Percentiles rank a stretch among this genome's conserved stretches.
Conservation (phyloP, 176 grass and related monocot species). For the Avena sativa region DNA sequence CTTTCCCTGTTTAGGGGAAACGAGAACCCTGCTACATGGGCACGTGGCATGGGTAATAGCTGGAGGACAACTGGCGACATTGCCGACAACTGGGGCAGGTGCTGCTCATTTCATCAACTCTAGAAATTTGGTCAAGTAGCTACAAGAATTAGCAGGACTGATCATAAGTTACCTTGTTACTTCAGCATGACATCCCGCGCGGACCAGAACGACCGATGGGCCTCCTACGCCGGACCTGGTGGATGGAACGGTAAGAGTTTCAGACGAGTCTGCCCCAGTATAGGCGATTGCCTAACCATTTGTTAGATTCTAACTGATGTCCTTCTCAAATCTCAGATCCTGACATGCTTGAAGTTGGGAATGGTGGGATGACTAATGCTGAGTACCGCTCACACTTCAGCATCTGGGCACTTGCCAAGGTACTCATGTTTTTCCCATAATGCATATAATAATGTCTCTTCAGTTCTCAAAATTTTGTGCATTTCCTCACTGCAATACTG, state of each 20-base stretch:
- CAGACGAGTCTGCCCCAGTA: not conserved
- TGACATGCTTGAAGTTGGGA: conserved; percentile 95
- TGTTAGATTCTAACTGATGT: not conserved
- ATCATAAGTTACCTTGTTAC: conserved; percentile 35
- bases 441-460: not conserved
- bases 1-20: conserved; percentile 58
- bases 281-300: not conserved
- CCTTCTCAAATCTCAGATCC: conserved; percentile 60
- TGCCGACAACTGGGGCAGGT: conserved; percentile 85
- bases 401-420: conserved; percentile 96
- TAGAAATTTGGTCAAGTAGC: not conserved
- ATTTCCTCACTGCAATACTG: conserved; percentile 31
- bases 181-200: conserved; percentile 88
- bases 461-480: not conserved
- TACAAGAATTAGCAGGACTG: conserved; percentile 15
- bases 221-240: conserved; percentile 81
- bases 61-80: conserved; percentile 98
- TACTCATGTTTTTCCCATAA: conserved; percentile 17
- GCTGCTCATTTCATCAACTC: conserved; percentile 25
- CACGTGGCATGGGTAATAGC: conserved; percentile 75
- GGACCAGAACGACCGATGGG: conserved; percentile 94
- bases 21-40: conserved; percentile 90
- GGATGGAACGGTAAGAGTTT: conserved; percentile 87
- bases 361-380: conserved; percentile 82
- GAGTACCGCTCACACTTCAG: conserved; percentile 97